Conservation (phyloP, 73 alveolate genomes). For the Paramecium bursaria region DNA sequence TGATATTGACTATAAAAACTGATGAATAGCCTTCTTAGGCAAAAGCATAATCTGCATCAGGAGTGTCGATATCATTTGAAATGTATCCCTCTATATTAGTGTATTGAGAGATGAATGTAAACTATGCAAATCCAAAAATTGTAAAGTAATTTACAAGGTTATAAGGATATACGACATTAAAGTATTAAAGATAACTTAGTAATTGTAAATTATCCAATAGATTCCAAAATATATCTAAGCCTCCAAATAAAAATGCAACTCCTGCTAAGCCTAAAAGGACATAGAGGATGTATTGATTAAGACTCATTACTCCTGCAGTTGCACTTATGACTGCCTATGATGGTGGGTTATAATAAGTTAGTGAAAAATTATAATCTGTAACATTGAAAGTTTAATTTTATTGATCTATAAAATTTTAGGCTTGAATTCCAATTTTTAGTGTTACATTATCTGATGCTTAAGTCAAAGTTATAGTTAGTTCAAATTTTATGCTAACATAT, state of each 20-base stretch:
- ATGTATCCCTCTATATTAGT: not conserved
- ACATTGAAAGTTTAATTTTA: not conserved
- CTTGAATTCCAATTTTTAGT: not conserved
- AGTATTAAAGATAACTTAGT: not conserved
- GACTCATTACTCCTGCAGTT: slow-evolving; percentile 1
- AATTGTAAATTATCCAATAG: slow-evolving; percentile 9
- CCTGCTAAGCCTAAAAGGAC: slow-evolving; percentile 26
- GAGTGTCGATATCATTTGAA: not conserved
- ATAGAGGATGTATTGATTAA: slow-evolving; percentile 29
- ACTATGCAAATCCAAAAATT: slow-evolving; percentile 40
- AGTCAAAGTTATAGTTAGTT: not conserved
- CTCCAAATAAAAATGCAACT: slow-evolving; percentile 53
- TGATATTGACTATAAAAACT: not conserved
- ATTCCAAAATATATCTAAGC: slow-evolving; percentile 46
- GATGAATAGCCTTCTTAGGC: slow-evolving; percentile 15
- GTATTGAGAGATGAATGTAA: not conserved
- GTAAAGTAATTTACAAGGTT: slow-evolving; percentile 9
- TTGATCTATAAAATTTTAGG: not conserved
- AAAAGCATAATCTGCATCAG: slow-evolving; percentile 34
- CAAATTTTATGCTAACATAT: not conserved
- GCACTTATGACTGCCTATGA: slow-evolving; percentile 7
- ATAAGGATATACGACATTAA: slow-evolving; percentile 35
- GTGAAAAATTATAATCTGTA: not conserved
- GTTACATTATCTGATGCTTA: not conserved
- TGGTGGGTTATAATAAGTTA: not conserved